Evolutionary conservation across 1,284 basidiomycete genomes (phyloP), one percentile per base, ranked within the genome.

Genomic region (Puccinia novopanici): DNA sequence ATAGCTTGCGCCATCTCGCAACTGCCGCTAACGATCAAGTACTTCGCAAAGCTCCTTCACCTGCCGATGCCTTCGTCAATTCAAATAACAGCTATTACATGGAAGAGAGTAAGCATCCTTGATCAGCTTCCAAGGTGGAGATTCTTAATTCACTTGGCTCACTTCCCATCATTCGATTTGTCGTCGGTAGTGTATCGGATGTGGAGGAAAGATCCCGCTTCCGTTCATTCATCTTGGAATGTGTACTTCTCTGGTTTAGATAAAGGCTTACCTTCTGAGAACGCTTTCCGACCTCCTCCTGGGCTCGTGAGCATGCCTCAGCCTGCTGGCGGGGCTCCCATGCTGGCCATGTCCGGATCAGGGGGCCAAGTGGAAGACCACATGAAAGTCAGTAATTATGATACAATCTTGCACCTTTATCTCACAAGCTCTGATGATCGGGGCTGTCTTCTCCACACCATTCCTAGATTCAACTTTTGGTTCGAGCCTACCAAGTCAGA

Each of bases 401-500:
- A 24, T 10, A 13, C 37, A 34, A 19, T 30, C 59, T 30, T 54
- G 57, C 24, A 27, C 2, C 61, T 67, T 52, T 67, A 70, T 24
- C 37, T 27, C 37, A 17, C n/a, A 61, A 65, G 19, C 22, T 30
- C 19, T 34, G n/a, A 13, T 40, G 30, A 48, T 65, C 34, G 59
- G 52, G 42, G 22, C n/a, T 63, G 68, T 75, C 17, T 45, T 77
- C 77, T 59, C 54, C 27, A 52, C 71, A 27, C 24, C 50, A 30
- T 10, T 50, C 37, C n/a, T 82, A 97, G 95, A 91, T 94, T 30
- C 95, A 98, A 92, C 89, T 98, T 48, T 91, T 98, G 82, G 94
- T 98, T 81, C 92, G 96, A 83, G 96, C 97, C 9, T 99, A 97
- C 88, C 96, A 99, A 91, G 96, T 99, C 42, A 93, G 95, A 81